Evolutionary conservation across 2,329 filamentous ascomycete genomes (phyloP).

Genomic region (Trichoderma cornu-damae): DNA sequence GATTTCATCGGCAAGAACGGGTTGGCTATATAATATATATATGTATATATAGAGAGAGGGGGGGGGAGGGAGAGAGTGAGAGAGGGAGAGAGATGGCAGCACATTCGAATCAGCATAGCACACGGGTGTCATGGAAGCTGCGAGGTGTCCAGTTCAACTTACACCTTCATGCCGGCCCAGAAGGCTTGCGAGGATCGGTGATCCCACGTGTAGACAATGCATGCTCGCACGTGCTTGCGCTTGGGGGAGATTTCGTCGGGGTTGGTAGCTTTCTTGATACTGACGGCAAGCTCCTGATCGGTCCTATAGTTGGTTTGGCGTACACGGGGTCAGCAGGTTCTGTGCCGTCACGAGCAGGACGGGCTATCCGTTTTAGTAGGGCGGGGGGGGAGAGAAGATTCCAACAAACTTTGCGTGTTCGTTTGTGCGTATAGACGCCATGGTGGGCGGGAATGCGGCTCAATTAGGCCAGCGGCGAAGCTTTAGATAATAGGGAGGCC

Average conservation of each 20-base stretch:
- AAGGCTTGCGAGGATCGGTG: constrained; percentile 93
- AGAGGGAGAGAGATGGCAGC: too few species aligned
- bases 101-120: constrained; percentile 6
- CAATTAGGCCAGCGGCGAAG: not conserved
- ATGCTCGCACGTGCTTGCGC: constrained; percentile 92
- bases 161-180: constrained; percentile 99
- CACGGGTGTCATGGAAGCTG: not conserved
- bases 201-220: constrained; percentile 99
- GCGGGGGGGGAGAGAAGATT: not conserved
- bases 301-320: constrained; percentile 44
- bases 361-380: too few species aligned
- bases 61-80: too few species aligned
- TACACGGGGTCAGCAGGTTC: not conserved
- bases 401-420: constrained; percentile 35
- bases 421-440: constrained; percentile 32
- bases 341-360: not conserved
- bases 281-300: constrained; percentile 63
- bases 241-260: constrained; percentile 64
- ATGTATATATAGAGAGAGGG: too few species aligned
- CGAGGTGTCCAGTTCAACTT: constrained; percentile 38
- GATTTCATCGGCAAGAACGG: constrained; percentile 95
- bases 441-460: constrained; percentile 20
- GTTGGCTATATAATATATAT: constrained; percentile 75
- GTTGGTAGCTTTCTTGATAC: constrained; percentile 66
- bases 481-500: constrained; percentile 16